phyloP scores from a whole-genome alignment of 495 filamentous ascomycete species.

The Penicillium subrubescens region DNA sequence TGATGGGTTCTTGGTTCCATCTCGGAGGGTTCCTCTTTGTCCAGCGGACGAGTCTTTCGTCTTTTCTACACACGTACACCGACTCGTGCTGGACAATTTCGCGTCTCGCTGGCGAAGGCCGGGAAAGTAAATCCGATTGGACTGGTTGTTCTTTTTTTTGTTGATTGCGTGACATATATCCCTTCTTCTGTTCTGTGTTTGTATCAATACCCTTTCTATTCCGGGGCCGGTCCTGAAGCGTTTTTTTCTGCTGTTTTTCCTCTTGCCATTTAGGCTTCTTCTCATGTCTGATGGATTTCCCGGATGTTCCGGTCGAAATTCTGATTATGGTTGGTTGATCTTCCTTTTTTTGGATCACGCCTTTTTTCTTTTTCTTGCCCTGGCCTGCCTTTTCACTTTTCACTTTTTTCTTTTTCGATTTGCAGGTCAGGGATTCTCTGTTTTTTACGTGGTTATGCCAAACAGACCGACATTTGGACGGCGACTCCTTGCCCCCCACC shows the following conservation, averaged over 20 bases:
- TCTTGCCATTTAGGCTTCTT: slow-evolving; percentile 3
- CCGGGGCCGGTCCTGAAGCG: slow-evolving; percentile 38
- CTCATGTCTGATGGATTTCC: slow-evolving; percentile 15
- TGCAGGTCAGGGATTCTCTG: slow-evolving; percentile 25
- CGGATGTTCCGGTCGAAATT: slow-evolving; percentile 25
- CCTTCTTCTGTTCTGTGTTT: slow-evolving; percentile 30
- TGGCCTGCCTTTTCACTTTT: slow-evolving; percentile 24
- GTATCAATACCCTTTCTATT: slow-evolving; percentile 37
- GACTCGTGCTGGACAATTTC: slow-evolving; percentile 5
- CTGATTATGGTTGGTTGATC: slow-evolving; percentile 3
- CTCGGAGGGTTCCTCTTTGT: slow-evolving; percentile 32
- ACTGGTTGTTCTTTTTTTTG: slow-evolving; percentile 24
- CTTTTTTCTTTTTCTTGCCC: slow-evolving; percentile 22
- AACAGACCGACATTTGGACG: slow-evolving; percentile 28
- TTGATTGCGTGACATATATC: slow-evolving; percentile 35
- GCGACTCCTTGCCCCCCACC: slow-evolving; percentile 28
- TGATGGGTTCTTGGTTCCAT: slow-evolving; percentile 27
- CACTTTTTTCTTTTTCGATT: slow-evolving; percentile 12
- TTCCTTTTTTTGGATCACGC: slow-evolving; percentile 24
- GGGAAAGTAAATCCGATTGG: slow-evolving; percentile 26
- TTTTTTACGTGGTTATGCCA: slow-evolving; percentile 40
- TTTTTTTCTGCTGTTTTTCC: slow-evolving; percentile 24
- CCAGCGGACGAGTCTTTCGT: background rate
- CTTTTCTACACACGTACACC: background rate
- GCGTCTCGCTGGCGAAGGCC: slow-evolving; percentile 30